phyloP scores from a whole-genome alignment of 1,284 basidiomycete species.

The Inonotus obliquus region DNA sequence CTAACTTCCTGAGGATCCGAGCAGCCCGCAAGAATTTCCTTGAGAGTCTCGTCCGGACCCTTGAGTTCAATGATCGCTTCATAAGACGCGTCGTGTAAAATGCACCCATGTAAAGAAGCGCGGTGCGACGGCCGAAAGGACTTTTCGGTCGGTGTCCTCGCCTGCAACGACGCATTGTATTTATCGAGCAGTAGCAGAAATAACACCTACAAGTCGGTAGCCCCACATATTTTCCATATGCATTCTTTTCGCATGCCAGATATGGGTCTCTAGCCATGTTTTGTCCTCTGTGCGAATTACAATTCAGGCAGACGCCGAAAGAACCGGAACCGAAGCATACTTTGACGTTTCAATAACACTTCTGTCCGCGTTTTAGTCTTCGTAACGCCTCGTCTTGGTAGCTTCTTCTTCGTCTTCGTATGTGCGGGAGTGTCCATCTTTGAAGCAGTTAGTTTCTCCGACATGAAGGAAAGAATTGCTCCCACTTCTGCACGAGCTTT shows the following conservation, averaged over 20 bases:
- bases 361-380: conserved; percentile 49
- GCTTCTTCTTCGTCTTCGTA: conserved; percentile 46
- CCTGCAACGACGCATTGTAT: conserved; percentile 34
- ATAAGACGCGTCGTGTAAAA: conserved; percentile 87
- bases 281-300: conserved; percentile 56
- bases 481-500: conserved; percentile 78
- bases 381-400: conserved; percentile 53
- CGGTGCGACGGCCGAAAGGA: conserved; percentile 85
- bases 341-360: conserved; percentile 58
- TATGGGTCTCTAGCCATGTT: conserved; percentile 87
- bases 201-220: conserved; percentile 60
- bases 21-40: conserved; percentile 47
- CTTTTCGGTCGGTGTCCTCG: conserved; percentile 83
- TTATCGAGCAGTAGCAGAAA: neutral
- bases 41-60: conserved; percentile 54
- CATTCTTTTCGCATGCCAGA: conserved; percentile 95
- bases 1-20: conserved; percentile 59
- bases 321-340: conserved; percentile 33
- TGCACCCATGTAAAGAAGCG: conserved; percentile 76
- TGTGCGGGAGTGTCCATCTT: conserved; percentile 80
- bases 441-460: conserved; percentile 2
- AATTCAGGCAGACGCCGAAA: conserved; percentile 6
- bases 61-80: conserved; percentile 68
- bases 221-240: conserved; percentile 90
- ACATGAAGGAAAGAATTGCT: neutral